Base-by-base conservation (phyloP, 768 basidiomycete genomes). In the Leucogyrophana mollusca region DNA sequence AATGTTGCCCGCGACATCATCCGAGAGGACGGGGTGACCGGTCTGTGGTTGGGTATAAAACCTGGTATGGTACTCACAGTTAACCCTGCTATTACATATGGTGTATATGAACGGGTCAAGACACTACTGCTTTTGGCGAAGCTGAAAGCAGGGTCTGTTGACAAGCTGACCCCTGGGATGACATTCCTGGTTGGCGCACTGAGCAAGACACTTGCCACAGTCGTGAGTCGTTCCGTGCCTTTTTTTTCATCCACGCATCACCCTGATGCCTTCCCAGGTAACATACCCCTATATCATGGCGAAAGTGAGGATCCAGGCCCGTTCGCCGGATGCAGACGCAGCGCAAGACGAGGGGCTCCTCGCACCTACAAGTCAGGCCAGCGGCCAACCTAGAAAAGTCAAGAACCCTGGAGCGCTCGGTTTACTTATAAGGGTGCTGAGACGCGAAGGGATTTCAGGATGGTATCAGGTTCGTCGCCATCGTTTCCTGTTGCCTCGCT, bases 61-160 rank as follows among this genome's bases (percentile, higher is more conserved):
- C 94, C 96, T 2, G 83, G 90, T 33, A 69, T 99, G 54, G 92
- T 97, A n/a, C 77, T 99, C 25, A 98, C 95, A 25, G 83, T 94
- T 43, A 98, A 98, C 66, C 95, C 96, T 4, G 93, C 95, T 18
- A 97, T 99, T 65, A 99, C 95, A 1, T 97, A 95, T 59, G 96
- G 96, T 40, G 75, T 85, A 33, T 98, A 90, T 61, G 95, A 98
- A 70, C 80, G 96, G 34, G 74, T 97, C 46, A 97, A 97, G 72
- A 78, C 74, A 35, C 51, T 89, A 3, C 63, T 91, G 25, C 66
- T 92, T 17, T 67, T 82, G 27, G 81, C 82, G 5, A 70, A 73
- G 58, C 65, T 71, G 9, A 69, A 65, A 24, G 70, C 73, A 8
- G 73, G 70, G 3, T 56, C 69, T 1, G 64, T 59, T 6, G 68